Conservation (phyloP, 805 yeast species). For the Myxozyma kluyveri region DNA sequence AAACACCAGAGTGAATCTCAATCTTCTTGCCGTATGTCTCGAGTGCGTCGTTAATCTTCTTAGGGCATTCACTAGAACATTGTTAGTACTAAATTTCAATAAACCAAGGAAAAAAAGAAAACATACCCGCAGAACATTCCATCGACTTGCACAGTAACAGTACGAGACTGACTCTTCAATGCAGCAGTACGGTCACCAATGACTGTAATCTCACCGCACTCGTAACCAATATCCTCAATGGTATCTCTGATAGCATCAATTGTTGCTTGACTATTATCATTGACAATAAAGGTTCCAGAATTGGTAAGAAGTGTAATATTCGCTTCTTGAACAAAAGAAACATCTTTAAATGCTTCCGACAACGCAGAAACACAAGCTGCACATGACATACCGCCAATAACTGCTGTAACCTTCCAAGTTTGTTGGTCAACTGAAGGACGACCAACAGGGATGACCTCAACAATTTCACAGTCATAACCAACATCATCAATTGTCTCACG, state of each 20-base stretch:
- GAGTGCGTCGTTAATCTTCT: constrained; percentile 49
- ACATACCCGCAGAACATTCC: constrained; percentile 64
- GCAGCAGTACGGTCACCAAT: constrained; percentile 49
- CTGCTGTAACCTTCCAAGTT: constrained; percentile 52
- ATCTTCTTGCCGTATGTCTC: constrained; percentile 56
- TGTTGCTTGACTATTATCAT: constrained; percentile 35
- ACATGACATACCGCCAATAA: constrained; percentile 73
- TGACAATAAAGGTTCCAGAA: constrained; percentile 58
- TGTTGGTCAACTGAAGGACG: constrained; percentile 41
- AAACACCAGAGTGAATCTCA: constrained; percentile 51
- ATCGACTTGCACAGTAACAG: constrained; percentile 53
- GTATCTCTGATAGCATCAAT: constrained; percentile 47
- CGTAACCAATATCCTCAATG: constrained; percentile 68
- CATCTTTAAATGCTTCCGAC: constrained; percentile 41
- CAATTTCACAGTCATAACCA: constrained; percentile 50
- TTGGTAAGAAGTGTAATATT: constrained; percentile 60
- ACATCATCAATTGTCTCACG: constrained; percentile 48
- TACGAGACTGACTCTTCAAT: constrained; percentile 51
- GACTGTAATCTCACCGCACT: constrained; percentile 48
- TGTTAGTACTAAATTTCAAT: neutral
- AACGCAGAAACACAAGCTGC: constrained; percentile 66
- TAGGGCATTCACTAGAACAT: constrained; percentile 54
- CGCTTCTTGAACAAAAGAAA: constrained; percentile 52
- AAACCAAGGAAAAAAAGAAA: neutral
- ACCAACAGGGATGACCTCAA: constrained; percentile 60